Evolutionary conservation across 1,284 basidiomycete genomes (phyloP).

Genomic region (Bjerkandera adusta): DNA sequence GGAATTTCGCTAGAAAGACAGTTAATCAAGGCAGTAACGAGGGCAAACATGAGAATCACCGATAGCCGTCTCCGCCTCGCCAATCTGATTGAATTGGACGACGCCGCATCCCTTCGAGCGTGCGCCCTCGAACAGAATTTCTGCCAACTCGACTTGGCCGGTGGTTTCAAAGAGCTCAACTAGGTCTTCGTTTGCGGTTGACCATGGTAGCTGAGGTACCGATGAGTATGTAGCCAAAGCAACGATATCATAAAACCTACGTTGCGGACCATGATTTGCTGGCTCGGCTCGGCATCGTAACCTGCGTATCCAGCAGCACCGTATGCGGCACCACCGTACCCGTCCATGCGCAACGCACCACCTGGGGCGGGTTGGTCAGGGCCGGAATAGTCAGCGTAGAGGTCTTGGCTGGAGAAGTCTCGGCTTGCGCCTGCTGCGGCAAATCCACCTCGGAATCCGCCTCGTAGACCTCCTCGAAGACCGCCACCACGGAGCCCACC

Average conservation of each 20-base stretch:
- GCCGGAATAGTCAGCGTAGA: conserved; percentile 81
- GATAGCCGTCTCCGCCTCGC: conserved; percentile 92
- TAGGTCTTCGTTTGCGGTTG: conserved; percentile 97
- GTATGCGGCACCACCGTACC: conserved; percentile 40
- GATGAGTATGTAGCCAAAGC: neutral
- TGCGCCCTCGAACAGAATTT: conserved; percentile 89
- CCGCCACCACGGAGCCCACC: conserved; percentile 38
- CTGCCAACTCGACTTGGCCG: conserved; percentile 90
- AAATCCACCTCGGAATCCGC: conserved; percentile 45
- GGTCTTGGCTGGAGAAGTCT: conserved; percentile 74
- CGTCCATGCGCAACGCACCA: conserved; percentile 43
- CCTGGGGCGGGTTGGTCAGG: conserved; percentile 62
- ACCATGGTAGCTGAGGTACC: conserved; percentile 83
- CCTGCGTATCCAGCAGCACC: conserved; percentile 27
- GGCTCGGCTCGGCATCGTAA: conserved; percentile 75
- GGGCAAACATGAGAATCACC: conserved; percentile 37
- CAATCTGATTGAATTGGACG: conserved; percentile 88
- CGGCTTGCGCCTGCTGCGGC: conserved; percentile 50
- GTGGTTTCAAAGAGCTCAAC: conserved; percentile 99
- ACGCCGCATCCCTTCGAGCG: conserved; percentile 93
- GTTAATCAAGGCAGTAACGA: neutral
- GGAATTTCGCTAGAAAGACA: conserved; percentile 74
- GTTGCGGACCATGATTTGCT: conserved; percentile 97
- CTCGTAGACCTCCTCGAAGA: conserved; percentile 49
- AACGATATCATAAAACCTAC: conserved; percentile 50